A percentile compares a stretch with the other conserved stretches of the same genome.
These are phyloP conservation scores for Serendipita indica DNA, from an alignment of 768 basidiomycete genomes.

Conservation along the genomic window DNA sequence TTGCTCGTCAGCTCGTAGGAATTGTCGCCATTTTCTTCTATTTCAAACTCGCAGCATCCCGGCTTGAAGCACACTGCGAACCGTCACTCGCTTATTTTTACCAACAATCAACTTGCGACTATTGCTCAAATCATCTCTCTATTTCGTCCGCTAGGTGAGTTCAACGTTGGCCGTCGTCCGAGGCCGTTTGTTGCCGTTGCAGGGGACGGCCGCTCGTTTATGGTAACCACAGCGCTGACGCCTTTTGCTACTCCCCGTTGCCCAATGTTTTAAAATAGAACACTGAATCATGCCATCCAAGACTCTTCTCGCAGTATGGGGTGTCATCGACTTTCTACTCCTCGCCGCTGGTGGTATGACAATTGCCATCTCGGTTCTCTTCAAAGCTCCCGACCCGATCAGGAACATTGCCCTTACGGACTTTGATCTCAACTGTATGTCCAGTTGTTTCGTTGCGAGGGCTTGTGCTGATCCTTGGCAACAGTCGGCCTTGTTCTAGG, in stretches of 20 bases:
- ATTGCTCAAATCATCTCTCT: background rate
- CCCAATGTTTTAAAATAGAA: no score
- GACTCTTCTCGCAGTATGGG: conserved; percentile 56
- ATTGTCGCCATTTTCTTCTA: background rate
- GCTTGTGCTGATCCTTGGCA: conserved; percentile 15
- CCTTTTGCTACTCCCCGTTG: background rate
- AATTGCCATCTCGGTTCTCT: conserved; percentile 54
- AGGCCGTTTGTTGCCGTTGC: background rate
- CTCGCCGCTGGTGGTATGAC: conserved; percentile 53
- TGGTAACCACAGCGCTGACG: background rate
- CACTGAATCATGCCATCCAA: conserved; percentile 51
- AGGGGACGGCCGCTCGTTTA: background rate
- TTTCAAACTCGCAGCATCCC: background rate
- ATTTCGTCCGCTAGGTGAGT: background rate
- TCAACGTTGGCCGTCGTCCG: no score
- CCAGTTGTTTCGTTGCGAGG: conserved; percentile 1
- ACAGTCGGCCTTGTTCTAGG: conserved; percentile 61
- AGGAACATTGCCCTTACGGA: conserved; percentile 54
- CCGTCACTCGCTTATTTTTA: conserved; percentile 5
- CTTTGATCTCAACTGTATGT: conserved; percentile 45
- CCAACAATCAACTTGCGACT: background rate
- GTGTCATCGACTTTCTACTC: conserved; percentile 51
- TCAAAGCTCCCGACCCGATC: conserved; percentile 52
- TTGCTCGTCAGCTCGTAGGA: background rate
- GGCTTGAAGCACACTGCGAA: conserved; percentile 1